Evolutionary conservation across 306 rosid species (phyloP), one percentile per base, ranked within the genome.

Genomic region (Vigna mungo): DNA sequence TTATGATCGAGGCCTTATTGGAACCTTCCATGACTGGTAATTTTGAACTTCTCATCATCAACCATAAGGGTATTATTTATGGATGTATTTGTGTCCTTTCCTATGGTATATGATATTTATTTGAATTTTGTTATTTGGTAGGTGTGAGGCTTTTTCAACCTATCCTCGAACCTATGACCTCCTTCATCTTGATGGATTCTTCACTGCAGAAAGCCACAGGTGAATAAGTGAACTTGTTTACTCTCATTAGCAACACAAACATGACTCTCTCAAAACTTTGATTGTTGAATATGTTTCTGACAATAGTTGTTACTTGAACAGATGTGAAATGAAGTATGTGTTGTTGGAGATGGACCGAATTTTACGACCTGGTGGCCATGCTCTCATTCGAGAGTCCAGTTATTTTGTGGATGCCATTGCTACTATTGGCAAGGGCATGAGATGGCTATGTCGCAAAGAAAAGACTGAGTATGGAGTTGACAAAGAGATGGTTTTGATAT

Each of bases 81-180:
- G 9, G 32, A 16, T 54, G 23, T 41, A 13, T 41, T 27, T 51
- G 46, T 55, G 6, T 68, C 16, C 1, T 36, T 18, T 71, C 34
- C 61, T 64, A 25, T 70, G 72, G 61, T 76, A 27, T 71, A 27
- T 71, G 76, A 47, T 83, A 70, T 64, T 82, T 37, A 78, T 82
- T 68, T 55, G 41, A 23, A 67, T 69, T 73, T 71, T 76, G 32
- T 41, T 48, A 21, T 75, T 77, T 80, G 84, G 75, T 85, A 96
- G 99, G 99, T 96, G 99, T 63, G 99, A 96, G 76, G 96, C 98
- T 21, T 96, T 96, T 82, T 96, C 99, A 12, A 96, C 99, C 6
- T 96, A 96, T 80, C 99, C 99, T 58, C 82, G 99, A 65, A 96
- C 99, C 9, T 96, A 96, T 68, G 99, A 96, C 83, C 94, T 96